These are phyloP conservation scores for Obelidium mucronatum DNA, from an alignment of 192 early-diverging fungal genomes.

Conservation along the genomic window DNA sequence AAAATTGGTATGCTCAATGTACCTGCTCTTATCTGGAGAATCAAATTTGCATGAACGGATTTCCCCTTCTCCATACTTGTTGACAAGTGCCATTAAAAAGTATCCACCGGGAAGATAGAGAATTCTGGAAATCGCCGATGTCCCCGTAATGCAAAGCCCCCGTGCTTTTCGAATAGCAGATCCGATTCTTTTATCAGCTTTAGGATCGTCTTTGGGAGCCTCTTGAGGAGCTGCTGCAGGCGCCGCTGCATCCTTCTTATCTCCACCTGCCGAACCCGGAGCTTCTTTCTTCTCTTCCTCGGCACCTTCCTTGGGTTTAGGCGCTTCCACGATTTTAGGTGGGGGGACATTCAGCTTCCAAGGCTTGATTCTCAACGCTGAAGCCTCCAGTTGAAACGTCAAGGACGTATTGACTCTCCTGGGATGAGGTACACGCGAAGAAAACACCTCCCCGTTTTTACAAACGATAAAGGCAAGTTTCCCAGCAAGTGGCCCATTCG, in stretches of 20 bases:
- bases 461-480: slow-evolving; percentile 50
- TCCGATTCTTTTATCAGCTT: slow-evolving; percentile 37
- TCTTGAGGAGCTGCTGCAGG: not conserved
- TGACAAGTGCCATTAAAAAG: slow-evolving; percentile 58
- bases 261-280: slow-evolving; percentile 2
- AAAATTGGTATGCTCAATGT: slow-evolving; percentile 16
- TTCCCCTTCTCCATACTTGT: slow-evolving; percentile 56
- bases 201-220: slow-evolving; percentile 13
- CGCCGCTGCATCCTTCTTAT: slow-evolving; percentile 25
- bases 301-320: slow-evolving; percentile 21
- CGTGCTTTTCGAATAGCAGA: slow-evolving; percentile 52
- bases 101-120: slow-evolving; percentile 62
- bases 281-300: slow-evolving; percentile 27
- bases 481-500: slow-evolving; percentile 23
- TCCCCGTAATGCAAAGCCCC: slow-evolving; percentile 47
- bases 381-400: slow-evolving; percentile 47
- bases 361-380: slow-evolving; percentile 26
- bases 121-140: slow-evolving; percentile 43
- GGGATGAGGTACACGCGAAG: slow-evolving; percentile 43
- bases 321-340: slow-evolving; percentile 21
- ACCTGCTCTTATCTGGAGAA: slow-evolving; percentile 58
- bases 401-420: slow-evolving; percentile 46
- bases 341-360: slow-evolving; percentile 56
- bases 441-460: slow-evolving; percentile 46
- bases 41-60: slow-evolving; percentile 55